A percentile compares a stretch with the other conserved stretches of the same genome.
Evolutionary conservation across 2,329 filamentous ascomycete genomes (phyloP).

Genomic region (Cladophialophora yegresii): DNA sequence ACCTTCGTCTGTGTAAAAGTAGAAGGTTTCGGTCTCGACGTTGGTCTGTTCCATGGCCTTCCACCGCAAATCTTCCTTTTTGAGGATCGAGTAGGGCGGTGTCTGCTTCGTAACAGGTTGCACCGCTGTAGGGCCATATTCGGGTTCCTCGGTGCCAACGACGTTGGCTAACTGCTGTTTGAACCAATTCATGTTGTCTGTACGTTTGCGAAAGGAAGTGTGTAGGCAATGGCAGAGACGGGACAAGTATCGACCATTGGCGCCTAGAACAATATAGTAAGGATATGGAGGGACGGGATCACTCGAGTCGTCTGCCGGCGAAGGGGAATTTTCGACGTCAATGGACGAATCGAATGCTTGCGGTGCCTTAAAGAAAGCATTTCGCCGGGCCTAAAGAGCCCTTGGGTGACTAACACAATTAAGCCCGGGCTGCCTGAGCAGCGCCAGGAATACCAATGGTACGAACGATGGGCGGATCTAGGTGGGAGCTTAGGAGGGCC

Average conservation of each 20-base stretch:
- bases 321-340: slow-evolving; percentile 23
- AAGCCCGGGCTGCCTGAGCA: not conserved
- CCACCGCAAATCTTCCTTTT: slow-evolving; percentile 81
- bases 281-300: slow-evolving; percentile 8
- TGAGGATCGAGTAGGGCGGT: slow-evolving; percentile 77
- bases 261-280: slow-evolving; percentile 18
- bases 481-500: slow-evolving; percentile 6
- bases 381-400: slow-evolving; percentile 5
- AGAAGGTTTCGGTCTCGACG: slow-evolving; percentile 95
- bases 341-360: slow-evolving; percentile 20
- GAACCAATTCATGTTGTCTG: slow-evolving; percentile 86
- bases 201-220: slow-evolving; percentile 8
- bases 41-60: slow-evolving; percentile 75
- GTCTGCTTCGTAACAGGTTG: slow-evolving; percentile 81
- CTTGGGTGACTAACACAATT: slow-evolving; percentile 3
- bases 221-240: slow-evolving; percentile 2
- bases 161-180: slow-evolving; percentile 80
- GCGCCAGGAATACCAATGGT: not conserved
- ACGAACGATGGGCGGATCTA: slow-evolving; percentile 2
- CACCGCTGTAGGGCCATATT: slow-evolving; percentile 88
- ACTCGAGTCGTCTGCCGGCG: not conserved
- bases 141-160: slow-evolving; percentile 92
- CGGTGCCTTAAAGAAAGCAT: slow-evolving; percentile 14
- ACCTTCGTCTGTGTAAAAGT: slow-evolving; percentile 78
- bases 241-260: slow-evolving; percentile 10